These are phyloP conservation scores for Dactylellina haptotyla DNA, from an alignment of 2,329 filamentous ascomycete species.

Conservation along the genomic window DNA sequence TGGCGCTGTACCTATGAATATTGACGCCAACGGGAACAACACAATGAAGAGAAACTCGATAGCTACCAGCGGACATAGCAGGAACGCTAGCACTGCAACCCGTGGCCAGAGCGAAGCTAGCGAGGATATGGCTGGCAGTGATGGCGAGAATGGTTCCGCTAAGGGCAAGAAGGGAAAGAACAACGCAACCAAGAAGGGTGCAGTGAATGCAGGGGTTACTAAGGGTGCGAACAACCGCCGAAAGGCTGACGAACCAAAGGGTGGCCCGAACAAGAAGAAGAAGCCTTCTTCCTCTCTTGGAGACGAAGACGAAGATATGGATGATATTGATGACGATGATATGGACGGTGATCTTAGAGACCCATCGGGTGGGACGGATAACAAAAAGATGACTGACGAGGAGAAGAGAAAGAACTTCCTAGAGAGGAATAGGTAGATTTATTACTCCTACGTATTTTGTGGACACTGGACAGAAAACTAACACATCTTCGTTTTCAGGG, in stretches of 20 bases:
- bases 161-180: slow-evolving; percentile 46
- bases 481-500: slow-evolving; percentile 69
- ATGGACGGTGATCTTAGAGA: slow-evolving; percentile 12
- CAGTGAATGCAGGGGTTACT: slow-evolving; percentile 22
- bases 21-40: slow-evolving; percentile 22
- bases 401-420: slow-evolving; percentile 99
- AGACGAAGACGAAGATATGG: slow-evolving; percentile 42
- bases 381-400: slow-evolving; percentile 92
- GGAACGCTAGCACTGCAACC: slow-evolving; percentile 45
- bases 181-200: slow-evolving; percentile 41
- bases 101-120: slow-evolving; percentile 48
- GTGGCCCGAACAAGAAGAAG: slow-evolving; percentile 28
- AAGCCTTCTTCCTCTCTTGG: slow-evolving; percentile 16
- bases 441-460: background rate
- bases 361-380: too few species aligned
- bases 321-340: slow-evolving; percentile 30
- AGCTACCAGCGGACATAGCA: slow-evolving; percentile 43
- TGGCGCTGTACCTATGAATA: slow-evolving; percentile 44
- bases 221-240: slow-evolving; percentile 41
- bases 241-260: slow-evolving; percentile 41
- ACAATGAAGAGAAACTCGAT: slow-evolving; percentile 45
- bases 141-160: slow-evolving; percentile 8
- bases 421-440: slow-evolving; percentile 86
- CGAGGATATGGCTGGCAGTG: slow-evolving; percentile 45
- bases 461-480: slow-evolving; percentile 29